phyloP scores from a whole-genome alignment of 768 basidiomycete species.

The Boletus subparvulus region DNA sequence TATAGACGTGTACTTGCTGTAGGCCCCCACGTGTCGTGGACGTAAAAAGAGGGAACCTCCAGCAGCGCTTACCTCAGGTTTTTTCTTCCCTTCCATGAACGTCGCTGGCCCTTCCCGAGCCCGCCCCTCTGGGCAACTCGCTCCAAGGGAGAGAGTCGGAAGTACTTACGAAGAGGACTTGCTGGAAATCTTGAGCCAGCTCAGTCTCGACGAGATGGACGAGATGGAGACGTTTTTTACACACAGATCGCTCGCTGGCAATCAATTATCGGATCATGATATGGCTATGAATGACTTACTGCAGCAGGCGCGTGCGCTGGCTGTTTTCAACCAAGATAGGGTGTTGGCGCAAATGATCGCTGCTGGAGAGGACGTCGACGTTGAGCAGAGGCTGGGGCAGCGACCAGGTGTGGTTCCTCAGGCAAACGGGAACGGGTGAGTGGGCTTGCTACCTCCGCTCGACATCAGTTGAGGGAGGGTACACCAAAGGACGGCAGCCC shows the following conservation, averaged over 20 bases:
- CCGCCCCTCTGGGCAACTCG: not conserved
- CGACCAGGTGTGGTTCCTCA: not conserved
- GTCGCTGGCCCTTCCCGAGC: conserved; percentile 27
- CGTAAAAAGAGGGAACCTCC: not conserved
- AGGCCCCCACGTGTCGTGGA: conserved; percentile 4
- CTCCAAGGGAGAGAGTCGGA: conserved; percentile 12
- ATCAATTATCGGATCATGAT: conserved; percentile 22
- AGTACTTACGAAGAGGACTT: conserved; percentile 30
- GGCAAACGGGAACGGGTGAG: conserved; percentile 1
- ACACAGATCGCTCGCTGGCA: conserved; percentile 1
- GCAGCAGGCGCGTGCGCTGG: conserved; percentile 22
- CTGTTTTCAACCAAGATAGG: conserved; percentile 19
- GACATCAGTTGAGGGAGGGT: not conserved
- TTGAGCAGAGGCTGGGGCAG: not conserved
- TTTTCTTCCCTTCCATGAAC: conserved; percentile 24
- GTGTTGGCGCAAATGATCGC: conserved; percentile 22
- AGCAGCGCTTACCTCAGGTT: not conserved
- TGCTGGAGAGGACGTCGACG: conserved; percentile 4
- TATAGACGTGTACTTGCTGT: not conserved
- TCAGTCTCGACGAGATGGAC: conserved; percentile 20
- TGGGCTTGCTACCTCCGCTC: not conserved
- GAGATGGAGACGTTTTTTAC: conserved; percentile 14
- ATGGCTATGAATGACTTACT: conserved; percentile 25
- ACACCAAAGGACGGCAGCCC: conserved; percentile 3
- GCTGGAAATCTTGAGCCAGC: conserved; percentile 17